Evolutionary conservation across 305 asterid species (phyloP).

Genomic region (Fraxinus angustifolia): DNA sequence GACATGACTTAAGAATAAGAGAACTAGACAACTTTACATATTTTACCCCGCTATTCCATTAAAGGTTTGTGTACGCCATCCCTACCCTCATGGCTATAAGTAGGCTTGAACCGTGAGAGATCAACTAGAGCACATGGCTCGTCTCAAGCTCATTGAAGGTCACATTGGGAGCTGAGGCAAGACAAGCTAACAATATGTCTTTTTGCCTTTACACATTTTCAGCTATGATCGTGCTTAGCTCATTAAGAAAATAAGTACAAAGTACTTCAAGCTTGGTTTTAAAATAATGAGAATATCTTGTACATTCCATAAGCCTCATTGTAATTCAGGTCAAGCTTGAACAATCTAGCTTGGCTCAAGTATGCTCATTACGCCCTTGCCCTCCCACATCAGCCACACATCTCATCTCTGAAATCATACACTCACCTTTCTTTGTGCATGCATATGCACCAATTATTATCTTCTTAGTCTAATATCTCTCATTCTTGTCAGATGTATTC

Average conservation of each 20-base stretch:
- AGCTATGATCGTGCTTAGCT: not conserved
- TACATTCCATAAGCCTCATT: not conserved
- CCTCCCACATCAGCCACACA: not conserved
- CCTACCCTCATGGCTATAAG: not conserved
- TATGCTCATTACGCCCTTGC: not conserved
- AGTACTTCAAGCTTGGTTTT: not conserved
- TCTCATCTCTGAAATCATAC: not conserved
- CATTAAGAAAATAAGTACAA: not conserved
- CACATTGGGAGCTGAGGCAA: not conserved
- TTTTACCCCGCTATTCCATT: not conserved
- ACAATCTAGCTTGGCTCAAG: not conserved
- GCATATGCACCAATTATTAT: not conserved
- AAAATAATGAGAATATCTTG: not conserved
- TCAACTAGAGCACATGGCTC: not conserved
- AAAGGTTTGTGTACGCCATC: not conserved
- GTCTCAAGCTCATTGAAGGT: not conserved
- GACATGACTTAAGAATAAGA: not conserved
- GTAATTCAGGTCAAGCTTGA: not conserved
- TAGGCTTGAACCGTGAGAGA: not conserved
- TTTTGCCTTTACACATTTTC: not conserved
- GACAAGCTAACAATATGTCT: not conserved
- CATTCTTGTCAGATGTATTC: not conserved
- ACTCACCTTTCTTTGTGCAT: not conserved
- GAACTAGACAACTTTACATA: not conserved
- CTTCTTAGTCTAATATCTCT: not conserved